These are phyloP conservation scores for Hyparrhenia diplandra DNA, from an alignment of 176 grass and related monocot species.

Conservation along the genomic window DNA sequence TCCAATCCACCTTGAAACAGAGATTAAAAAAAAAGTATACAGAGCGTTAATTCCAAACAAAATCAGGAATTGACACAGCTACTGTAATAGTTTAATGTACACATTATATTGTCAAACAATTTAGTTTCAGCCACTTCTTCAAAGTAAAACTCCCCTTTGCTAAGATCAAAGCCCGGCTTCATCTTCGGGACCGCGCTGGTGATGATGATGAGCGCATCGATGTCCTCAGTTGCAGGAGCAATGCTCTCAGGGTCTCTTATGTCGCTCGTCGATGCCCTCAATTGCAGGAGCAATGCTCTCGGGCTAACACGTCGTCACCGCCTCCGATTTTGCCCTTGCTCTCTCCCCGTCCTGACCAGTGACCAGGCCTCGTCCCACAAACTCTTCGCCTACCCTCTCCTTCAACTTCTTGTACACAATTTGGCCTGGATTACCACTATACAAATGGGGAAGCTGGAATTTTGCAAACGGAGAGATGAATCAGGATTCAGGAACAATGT, in stretches of 20 bases:
- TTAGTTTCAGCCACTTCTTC: conserved; percentile 40
- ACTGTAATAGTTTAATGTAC: not conserved
- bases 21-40: not conserved
- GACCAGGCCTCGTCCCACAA: conserved; percentile 53
- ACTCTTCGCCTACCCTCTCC: conserved; percentile 58
- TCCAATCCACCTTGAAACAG: conserved; percentile 74
- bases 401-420: conserved; percentile 75
- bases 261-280: too few species aligned
- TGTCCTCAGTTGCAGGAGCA: conserved; percentile 52
- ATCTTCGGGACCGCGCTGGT: conserved; percentile 80
- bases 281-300: too few species aligned
- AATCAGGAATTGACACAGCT: not conserved
- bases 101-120: too few species aligned
- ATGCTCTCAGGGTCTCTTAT: conserved; percentile 52
- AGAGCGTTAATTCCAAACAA: not conserved
- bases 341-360: too few species aligned
- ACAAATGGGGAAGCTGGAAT: too few species aligned
- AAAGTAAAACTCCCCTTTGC: conserved; percentile 90
- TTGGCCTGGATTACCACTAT: too few species aligned
- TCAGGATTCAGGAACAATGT: not conserved
- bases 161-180: conserved; percentile 86
- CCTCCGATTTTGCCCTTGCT: too few species aligned
- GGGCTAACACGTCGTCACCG: conserved; percentile 62
- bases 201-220: conserved; percentile 85
- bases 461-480: not conserved